A percentile compares a stretch with the other conserved stretches of the same genome.
phyloP scores from a whole-genome alignment of 1,284 basidiomycete genomes.

The Heterobasidion occidentale region DNA sequence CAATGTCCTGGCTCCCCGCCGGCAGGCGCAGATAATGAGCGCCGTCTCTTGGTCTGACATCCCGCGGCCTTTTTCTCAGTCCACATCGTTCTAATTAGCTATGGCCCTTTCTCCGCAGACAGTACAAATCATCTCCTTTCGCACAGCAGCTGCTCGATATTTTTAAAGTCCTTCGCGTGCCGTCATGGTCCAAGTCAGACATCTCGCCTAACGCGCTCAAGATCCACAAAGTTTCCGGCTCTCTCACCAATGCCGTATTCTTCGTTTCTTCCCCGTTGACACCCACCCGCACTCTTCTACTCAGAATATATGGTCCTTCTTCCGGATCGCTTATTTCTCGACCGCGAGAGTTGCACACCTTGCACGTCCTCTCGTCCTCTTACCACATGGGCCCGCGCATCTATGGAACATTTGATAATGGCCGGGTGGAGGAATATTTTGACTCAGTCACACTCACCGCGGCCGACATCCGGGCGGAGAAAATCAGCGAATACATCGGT shows the following conservation, averaged over 20 bases:
- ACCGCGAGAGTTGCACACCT: constrained; percentile 73
- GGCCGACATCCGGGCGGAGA: constrained; percentile 67
- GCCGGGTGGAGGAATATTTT: constrained; percentile 90
- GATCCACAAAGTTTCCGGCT: constrained; percentile 81
- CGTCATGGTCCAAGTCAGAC: constrained; percentile 44
- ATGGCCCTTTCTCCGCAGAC: constrained; percentile 33
- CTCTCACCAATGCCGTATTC: constrained; percentile 90
- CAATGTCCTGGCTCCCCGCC: constrained; percentile 3
- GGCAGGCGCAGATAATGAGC: not conserved
- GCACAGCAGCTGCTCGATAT: constrained; percentile 50
- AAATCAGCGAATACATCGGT: constrained; percentile 77
- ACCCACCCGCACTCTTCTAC: constrained; percentile 62
- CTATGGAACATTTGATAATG: constrained; percentile 91
- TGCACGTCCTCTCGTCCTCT: constrained; percentile 80
- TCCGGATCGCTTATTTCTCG: constrained; percentile 83
- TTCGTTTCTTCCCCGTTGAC: constrained; percentile 68
- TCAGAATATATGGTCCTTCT: constrained; percentile 86
- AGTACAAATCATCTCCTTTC: constrained; percentile 59
- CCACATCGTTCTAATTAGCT: constrained; percentile 8
- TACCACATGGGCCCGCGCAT: constrained; percentile 88
- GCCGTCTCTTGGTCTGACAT: constrained; percentile 10
- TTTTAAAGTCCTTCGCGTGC: constrained; percentile 43
- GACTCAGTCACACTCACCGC: constrained; percentile 76
- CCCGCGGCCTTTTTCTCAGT: constrained; percentile 6
- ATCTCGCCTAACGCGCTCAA: constrained; percentile 45